These are phyloP conservation scores for Echinochloa phyllopogon DNA, from an alignment of 176 grass and related monocot species.

Conservation along the genomic window DNA sequence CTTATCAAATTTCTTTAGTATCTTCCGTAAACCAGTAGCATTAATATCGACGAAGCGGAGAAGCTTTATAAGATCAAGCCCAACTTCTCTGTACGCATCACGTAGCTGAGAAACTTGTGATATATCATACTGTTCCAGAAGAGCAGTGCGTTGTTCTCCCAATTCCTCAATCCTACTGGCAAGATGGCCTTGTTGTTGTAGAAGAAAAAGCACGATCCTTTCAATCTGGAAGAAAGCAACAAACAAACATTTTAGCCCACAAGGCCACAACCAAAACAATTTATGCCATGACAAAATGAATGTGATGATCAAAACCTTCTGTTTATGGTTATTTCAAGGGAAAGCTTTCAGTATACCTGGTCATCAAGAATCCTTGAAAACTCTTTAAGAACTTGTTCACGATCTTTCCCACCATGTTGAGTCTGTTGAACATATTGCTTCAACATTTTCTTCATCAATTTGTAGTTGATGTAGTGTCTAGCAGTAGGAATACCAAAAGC, in stretches of 20 bases:
- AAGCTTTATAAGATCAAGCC: slow-evolving; percentile 88
- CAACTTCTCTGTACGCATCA: slow-evolving; percentile 72
- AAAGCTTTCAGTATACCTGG: slow-evolving; percentile 58
- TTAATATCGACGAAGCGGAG: slow-evolving; percentile 89
- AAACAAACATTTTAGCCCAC: slow-evolving; percentile 4
- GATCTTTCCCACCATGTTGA: slow-evolving; percentile 73
- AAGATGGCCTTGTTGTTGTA: slow-evolving; percentile 91
- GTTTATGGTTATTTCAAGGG: slow-evolving; percentile 20
- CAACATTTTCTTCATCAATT: slow-evolving; percentile 96
- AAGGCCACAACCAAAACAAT: slow-evolving; percentile 13
- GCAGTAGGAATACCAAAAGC: slow-evolving; percentile 30
- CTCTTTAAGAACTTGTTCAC: slow-evolving; percentile 79
- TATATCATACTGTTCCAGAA: slow-evolving; percentile 67
- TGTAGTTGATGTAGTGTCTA: slow-evolving; percentile 97
- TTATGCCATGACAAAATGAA: not conserved
- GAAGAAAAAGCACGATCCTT: slow-evolving; percentile 89
- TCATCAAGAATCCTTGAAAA: slow-evolving; percentile 96
- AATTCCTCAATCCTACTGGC: slow-evolving; percentile 79
- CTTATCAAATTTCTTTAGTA: slow-evolving; percentile 99
- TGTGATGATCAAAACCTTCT: not conserved
- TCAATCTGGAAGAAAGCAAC: slow-evolving; percentile 70
- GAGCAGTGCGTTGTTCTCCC: slow-evolving; percentile 56
- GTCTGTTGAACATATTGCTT: slow-evolving; percentile 80
- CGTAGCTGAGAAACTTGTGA: slow-evolving; percentile 58
- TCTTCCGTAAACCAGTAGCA: slow-evolving; percentile 89